These are phyloP conservation scores for Globisporangium uncinulatum DNA, from an alignment of 352 stramenopile species.

Conservation along the genomic window DNA sequence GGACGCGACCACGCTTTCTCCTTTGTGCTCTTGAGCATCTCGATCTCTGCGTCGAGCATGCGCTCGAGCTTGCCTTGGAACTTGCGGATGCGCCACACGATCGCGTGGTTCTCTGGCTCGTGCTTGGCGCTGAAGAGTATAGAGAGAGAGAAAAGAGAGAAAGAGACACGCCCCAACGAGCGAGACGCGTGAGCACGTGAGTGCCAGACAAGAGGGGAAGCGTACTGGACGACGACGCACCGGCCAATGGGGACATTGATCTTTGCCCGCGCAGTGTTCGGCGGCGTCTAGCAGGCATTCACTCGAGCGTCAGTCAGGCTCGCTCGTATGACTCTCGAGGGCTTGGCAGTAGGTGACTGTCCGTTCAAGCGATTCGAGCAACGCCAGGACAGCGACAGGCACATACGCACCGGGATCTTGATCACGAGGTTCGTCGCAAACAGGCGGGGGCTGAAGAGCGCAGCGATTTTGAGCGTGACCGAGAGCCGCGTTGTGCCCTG, in stretches of 20 bases:
- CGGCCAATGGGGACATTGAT: constrained; percentile 94
- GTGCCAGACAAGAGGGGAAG: not conserved
- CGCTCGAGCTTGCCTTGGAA: constrained; percentile 94
- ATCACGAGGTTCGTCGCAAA: constrained; percentile 97
- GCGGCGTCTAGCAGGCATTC: constrained; percentile 47
- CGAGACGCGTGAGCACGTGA: not conserved
- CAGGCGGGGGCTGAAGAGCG: constrained; percentile 95
- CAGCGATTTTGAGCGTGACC: constrained; percentile 80
- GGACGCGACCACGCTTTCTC: constrained; percentile 95
- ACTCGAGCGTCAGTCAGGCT: not conserved
- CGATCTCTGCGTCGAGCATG: constrained; percentile 95
- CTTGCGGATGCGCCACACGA: constrained; percentile 97
- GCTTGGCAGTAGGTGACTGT: too few relatives aligned
- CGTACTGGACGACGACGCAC: constrained; percentile 12
- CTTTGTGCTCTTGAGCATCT: constrained; percentile 95
- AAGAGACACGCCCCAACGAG: constrained; percentile 1
- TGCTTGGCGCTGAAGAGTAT: constrained; percentile 89
- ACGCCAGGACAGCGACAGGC: not conserved
- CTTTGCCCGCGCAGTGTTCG: constrained; percentile 94
- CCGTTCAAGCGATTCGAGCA: too few relatives aligned
- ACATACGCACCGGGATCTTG: constrained; percentile 79
- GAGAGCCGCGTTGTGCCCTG: constrained; percentile 79
- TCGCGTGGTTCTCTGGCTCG: constrained; percentile 96
- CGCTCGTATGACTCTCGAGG: too few relatives aligned
- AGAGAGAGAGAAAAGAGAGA: not conserved